These are phyloP conservation scores for Alternaria gaisen DNA, from an alignment of 2,329 filamentous ascomycete genomes.

Conservation along the genomic window DNA sequence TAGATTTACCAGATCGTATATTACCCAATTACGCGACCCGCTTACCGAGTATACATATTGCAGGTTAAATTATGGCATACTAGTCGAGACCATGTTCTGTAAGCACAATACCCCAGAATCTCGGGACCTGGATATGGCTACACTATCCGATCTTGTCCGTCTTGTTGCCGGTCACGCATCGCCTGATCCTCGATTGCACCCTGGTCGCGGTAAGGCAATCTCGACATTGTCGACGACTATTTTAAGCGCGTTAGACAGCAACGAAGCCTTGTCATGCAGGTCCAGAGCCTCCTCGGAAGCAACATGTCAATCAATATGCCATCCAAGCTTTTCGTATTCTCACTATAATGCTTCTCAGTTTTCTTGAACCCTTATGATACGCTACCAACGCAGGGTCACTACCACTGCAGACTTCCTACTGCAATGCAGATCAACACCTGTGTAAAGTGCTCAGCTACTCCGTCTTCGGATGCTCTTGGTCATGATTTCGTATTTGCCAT, in stretches of 20 bases:
- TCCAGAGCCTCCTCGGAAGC: conserved; percentile 29
- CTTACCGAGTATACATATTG: conserved; percentile 37
- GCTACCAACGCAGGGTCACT: conserved; percentile 8
- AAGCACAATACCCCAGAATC: conserved; percentile 36
- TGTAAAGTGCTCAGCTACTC: not conserved
- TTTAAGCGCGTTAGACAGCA: conserved; percentile 31
- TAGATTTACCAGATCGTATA: conserved; percentile 34
- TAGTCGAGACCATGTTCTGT: conserved; percentile 48
- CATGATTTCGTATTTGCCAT: conserved; percentile 29
- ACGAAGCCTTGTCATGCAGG: conserved; percentile 22
- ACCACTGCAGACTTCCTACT: conserved; percentile 10
- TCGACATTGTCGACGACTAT: conserved; percentile 32
- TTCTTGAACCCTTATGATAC: conserved; percentile 13
- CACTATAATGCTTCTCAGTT: conserved; percentile 34
- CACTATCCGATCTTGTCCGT: conserved; percentile 5
- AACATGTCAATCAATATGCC: conserved; percentile 33
- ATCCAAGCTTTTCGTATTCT: conserved; percentile 47
- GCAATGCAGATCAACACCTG: conserved; percentile 16
- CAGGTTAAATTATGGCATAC: conserved; percentile 39
- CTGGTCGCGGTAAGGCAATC: conserved; percentile 33
- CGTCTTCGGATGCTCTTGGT: conserved; percentile 19
- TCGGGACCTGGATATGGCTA: conserved; percentile 25
- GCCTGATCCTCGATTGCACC: conserved; percentile 37
- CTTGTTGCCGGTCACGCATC: conserved; percentile 24
- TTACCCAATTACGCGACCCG: conserved; percentile 44